phyloP scores from a whole-genome alignment of 768 basidiomycete species.

The Filobasidium floriforme region DNA sequence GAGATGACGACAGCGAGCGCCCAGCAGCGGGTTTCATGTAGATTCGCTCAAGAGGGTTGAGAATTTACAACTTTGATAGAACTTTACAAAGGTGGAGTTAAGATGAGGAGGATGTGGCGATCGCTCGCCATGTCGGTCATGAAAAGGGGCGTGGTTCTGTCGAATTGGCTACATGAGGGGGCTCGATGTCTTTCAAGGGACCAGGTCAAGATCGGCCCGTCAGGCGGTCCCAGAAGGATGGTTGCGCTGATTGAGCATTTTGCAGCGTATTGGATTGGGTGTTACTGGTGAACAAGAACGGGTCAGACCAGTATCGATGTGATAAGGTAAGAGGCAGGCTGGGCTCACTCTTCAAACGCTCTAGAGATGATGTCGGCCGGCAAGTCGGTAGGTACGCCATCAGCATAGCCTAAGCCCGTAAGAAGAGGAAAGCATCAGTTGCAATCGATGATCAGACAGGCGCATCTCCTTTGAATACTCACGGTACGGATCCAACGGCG shows the following conservation, averaged over 20 bases:
- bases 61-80: too few species aligned
- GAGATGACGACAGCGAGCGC: too few species aligned
- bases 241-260: conserved; percentile 5
- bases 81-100: too few species aligned
- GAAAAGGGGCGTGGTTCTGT: too few species aligned
- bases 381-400: conserved; percentile 85
- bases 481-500: conserved; percentile 38
- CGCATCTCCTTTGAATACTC: neutral
- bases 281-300: neutral
- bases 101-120: too few species aligned
- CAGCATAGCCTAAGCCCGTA: conserved; percentile 58
- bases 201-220: conserved; percentile 1
- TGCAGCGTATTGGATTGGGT: conserved; percentile 3
- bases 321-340: neutral
- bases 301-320: neutral
- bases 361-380: conserved; percentile 87
- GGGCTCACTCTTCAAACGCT: conserved; percentile 58
- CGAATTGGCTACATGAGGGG: neutral
- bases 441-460: neutral
- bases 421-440: neutral
- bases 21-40: too few species aligned
- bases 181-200: too few species aligned
- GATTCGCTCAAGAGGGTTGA: too few species aligned
- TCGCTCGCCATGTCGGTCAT: too few species aligned
- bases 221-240: conserved; percentile 5